These are phyloP conservation scores for Xylaria arbuscula DNA, from an alignment of 2,329 filamentous ascomycete species.

Conservation along the genomic window DNA sequence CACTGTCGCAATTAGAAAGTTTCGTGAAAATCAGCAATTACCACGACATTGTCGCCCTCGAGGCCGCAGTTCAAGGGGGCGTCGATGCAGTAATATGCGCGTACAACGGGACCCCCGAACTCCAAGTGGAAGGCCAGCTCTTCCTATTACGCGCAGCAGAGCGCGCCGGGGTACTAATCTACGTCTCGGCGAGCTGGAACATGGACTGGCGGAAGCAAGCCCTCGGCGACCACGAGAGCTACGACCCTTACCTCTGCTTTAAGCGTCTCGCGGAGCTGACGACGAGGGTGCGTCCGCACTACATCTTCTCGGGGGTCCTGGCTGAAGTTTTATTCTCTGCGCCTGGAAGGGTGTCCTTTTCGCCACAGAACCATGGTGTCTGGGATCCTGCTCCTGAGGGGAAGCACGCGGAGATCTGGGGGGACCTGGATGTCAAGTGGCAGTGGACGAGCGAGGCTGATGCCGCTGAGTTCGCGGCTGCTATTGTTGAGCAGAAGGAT, in stretches of 20 bases:
- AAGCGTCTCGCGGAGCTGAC: constrained; percentile 47
- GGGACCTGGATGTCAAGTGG: constrained; percentile 30
- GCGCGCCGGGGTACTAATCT: constrained; percentile 48
- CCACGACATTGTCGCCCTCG: constrained; percentile 50
- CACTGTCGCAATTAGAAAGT: constrained; percentile 43
- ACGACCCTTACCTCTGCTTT: constrained; percentile 52
- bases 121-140: constrained; percentile 51
- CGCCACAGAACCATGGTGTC: constrained; percentile 33
- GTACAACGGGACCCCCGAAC: constrained; percentile 44
- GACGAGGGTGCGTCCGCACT: constrained; percentile 43
- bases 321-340: constrained; percentile 45
- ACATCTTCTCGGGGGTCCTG: constrained; percentile 47
- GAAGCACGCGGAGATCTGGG: constrained; percentile 37
- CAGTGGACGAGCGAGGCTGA: constrained; percentile 42
- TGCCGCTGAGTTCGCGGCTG: constrained; percentile 30
- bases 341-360: constrained; percentile 35
- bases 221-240: constrained; percentile 49
- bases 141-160: constrained; percentile 53
- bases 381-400: constrained; percentile 38
- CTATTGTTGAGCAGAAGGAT: constrained; percentile 34
- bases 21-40: constrained; percentile 43
- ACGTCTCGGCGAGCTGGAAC: constrained; percentile 39
- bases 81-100: constrained; percentile 53
- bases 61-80: constrained; percentile 46
- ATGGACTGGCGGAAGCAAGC: constrained; percentile 37